A percentile compares a stretch with the other conserved stretches of the same genome.
Conservation (phyloP, 345 rosid genomes). For the Bruguiera gymnorhiza region DNA sequence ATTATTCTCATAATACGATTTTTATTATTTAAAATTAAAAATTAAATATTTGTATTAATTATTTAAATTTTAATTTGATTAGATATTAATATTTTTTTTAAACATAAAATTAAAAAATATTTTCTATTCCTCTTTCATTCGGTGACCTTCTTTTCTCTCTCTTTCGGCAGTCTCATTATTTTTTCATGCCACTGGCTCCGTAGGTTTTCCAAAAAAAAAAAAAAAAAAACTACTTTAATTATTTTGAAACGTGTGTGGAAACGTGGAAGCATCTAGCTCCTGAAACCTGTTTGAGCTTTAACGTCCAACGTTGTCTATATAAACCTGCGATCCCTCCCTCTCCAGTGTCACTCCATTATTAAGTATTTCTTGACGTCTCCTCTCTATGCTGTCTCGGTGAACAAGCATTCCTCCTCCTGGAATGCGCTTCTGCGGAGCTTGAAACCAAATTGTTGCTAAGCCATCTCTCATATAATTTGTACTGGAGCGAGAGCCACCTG, state of each 20-base stretch:
- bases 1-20: too few relatives aligned
- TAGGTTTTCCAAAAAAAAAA: too few relatives aligned
- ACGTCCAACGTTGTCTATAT: slow-evolving; percentile 8
- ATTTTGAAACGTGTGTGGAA: slow-evolving; percentile 10
- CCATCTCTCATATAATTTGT: background rate
- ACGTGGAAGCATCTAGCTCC: slow-evolving; percentile 1
- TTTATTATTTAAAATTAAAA: too few relatives aligned
- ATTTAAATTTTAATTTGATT: too few relatives aligned
- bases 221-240: too few relatives aligned
- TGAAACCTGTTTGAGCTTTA: slow-evolving; percentile 19
- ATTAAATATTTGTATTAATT: too few relatives aligned
- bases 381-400: background rate
- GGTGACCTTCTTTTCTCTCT: too few relatives aligned
- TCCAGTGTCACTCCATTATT: fast-evolving
- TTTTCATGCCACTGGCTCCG: too few relatives aligned
- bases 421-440: slow-evolving; percentile 36
- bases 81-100: too few relatives aligned
- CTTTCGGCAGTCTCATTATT: too few relatives aligned
- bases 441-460: background rate
- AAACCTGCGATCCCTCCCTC: background rate
- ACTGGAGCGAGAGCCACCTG: slow-evolving; percentile 2
- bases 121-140: too few relatives aligned
- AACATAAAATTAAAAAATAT: too few relatives aligned
- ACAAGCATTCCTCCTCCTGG: slow-evolving; percentile 25
- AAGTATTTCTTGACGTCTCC: background rate